phyloP scores from a whole-genome alignment of 163 green algal genomes.

The Picocystis sp. region DNA sequence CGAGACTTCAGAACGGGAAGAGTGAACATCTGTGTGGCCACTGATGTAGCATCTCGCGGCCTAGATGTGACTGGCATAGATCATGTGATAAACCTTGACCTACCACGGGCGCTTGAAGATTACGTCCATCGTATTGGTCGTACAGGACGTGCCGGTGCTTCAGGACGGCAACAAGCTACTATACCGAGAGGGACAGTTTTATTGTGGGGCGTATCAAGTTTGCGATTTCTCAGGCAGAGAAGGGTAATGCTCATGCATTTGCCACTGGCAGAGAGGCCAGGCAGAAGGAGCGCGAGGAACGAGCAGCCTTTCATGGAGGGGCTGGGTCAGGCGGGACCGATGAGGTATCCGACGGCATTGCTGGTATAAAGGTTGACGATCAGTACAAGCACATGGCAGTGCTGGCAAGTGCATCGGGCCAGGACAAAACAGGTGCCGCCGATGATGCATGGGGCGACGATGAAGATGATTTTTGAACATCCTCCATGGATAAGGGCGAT shows the following conservation, averaged over 20 bases:
- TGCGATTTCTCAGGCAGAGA: slow-evolving; percentile 48
- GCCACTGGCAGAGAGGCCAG: slow-evolving; percentile 57
- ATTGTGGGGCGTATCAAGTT: slow-evolving; percentile 58
- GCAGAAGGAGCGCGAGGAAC: slow-evolving; percentile 33
- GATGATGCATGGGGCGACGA: slow-evolving; percentile 2
- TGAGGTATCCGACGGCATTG: slow-evolving; percentile 13
- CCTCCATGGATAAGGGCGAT: too few species aligned
- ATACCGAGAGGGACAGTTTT: slow-evolving; percentile 59
- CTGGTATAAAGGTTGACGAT: slow-evolving; percentile 40
- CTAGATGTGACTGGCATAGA: slow-evolving; percentile 30
- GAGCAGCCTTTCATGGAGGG: slow-evolving; percentile 25
- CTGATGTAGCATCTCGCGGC: slow-evolving; percentile 28
- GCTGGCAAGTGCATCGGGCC: slow-evolving; percentile 2
- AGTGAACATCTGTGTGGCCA: slow-evolving; percentile 19
- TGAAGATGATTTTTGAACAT: too few species aligned
- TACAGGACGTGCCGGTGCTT: slow-evolving; percentile 26
- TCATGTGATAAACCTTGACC: slow-evolving; percentile 36
- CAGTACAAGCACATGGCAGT: slow-evolving; percentile 57
- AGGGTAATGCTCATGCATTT: slow-evolving; percentile 61
- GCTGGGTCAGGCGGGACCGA: slow-evolving; percentile 9
- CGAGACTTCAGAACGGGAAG: slow-evolving; percentile 20
- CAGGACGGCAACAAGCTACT: slow-evolving; percentile 60
- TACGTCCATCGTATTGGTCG: slow-evolving; percentile 36
- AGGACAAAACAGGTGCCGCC: slow-evolving; percentile 8
- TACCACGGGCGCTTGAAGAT: slow-evolving; percentile 32